Evolutionary conservation across 2,329 filamentous ascomycete species (phyloP).

Genomic region (Arthrocladium fulminans): DNA sequence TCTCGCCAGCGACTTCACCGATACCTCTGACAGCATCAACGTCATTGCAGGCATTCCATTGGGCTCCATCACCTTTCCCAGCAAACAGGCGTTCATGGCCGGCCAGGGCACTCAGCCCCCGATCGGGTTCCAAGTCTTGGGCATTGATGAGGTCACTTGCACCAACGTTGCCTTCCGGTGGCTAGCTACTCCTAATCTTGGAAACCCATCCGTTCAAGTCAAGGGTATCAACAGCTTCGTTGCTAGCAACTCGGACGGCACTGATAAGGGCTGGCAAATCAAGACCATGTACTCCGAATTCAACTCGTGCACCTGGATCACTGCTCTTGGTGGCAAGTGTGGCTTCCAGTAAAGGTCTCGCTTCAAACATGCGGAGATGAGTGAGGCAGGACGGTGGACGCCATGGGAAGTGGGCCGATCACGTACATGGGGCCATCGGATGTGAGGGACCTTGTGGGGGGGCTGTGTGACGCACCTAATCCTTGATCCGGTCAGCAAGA

Average conservation of each 20-base stretch:
- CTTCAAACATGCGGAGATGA: too few relatives aligned
- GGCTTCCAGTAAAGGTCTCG: not conserved
- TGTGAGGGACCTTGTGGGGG: too few relatives aligned
- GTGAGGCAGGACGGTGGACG: too few relatives aligned
- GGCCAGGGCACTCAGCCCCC: constrained; percentile 24
- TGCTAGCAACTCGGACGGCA: constrained; percentile 11
- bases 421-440: too few relatives aligned
- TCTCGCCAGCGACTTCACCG: constrained; percentile 26
- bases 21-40: constrained; percentile 28
- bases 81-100: constrained; percentile 26
- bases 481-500: too few relatives aligned
- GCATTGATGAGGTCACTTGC: constrained; percentile 24
- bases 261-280: constrained; percentile 25
- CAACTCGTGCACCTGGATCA: constrained; percentile 21
- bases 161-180: constrained; percentile 27
- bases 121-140: constrained; percentile 25
- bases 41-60: constrained; percentile 22
- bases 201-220: not conserved
- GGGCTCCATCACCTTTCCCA: constrained; percentile 27
- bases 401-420: too few relatives aligned
- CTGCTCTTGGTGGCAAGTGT: constrained; percentile 10
- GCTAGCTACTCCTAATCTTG: constrained; percentile 21
- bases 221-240: constrained; percentile 27
- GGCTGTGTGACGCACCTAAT: too few relatives aligned
- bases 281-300: constrained; percentile 28